Percentiles rank a stretch among this genome's conserved stretches.
These are phyloP conservation scores for Sarocladiaceae sp. DNA, from an alignment of 2,329 filamentous ascomycete species.

Conservation along the genomic window DNA sequence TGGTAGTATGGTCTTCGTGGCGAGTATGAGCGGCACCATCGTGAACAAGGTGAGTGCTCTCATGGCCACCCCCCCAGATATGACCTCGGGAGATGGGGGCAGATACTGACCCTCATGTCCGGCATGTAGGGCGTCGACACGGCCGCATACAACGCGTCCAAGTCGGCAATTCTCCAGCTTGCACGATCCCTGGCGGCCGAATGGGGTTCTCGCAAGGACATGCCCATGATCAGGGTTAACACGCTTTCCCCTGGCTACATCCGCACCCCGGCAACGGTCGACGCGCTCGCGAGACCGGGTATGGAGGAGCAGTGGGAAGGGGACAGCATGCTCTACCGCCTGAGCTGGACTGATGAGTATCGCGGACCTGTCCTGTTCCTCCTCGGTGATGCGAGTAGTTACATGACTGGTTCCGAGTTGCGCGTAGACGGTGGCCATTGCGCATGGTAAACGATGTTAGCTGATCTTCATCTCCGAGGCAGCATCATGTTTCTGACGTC, in stretches of 20 bases:
- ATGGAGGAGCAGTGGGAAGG: conserved; percentile 22
- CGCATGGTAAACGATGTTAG: too few species aligned
- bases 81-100: too few species aligned
- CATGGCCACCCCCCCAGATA: too few species aligned
- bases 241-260: conserved; percentile 46
- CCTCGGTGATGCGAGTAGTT: conserved; percentile 28
- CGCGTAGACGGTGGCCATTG: conserved; percentile 33
- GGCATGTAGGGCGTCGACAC: conserved; percentile 23
- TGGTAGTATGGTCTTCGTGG: conserved; percentile 33
- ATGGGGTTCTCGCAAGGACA: conserved; percentile 59
- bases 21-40: conserved; percentile 31
- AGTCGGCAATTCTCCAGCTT: conserved; percentile 32
- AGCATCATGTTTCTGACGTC: too few species aligned
- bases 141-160: conserved; percentile 35
- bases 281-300: conserved; percentile 22
- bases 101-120: too few species aligned
- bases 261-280: conserved; percentile 32
- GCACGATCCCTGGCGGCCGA: conserved; percentile 63
- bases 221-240: not conserved
- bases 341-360: conserved; percentile 28
- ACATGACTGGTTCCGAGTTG: conserved; percentile 32
- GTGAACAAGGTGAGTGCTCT: too few species aligned
- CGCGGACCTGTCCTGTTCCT: conserved; percentile 28
- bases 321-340: conserved; percentile 26
- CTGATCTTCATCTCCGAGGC: too few species aligned